Evolutionary conservation across 2,329 filamentous ascomycete genomes (phyloP).

Genomic region (Aquanectria penicillioides): DNA sequence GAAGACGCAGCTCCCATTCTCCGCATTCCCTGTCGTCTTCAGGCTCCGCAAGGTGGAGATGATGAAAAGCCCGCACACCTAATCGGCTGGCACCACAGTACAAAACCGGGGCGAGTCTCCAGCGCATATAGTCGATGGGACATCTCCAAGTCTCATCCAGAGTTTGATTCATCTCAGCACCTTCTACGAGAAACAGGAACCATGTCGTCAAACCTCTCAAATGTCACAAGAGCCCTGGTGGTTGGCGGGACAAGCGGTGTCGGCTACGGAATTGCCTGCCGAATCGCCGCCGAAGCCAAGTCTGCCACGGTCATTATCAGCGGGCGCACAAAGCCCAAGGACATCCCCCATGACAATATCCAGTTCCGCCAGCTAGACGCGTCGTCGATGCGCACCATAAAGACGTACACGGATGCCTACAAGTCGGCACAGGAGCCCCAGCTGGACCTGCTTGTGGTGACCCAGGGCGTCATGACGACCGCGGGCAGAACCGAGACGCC

Average conservation of each 20-base stretch:
- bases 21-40: too few species aligned
- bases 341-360: conserved; percentile 45
- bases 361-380: conserved; percentile 46
- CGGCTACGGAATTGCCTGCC: conserved; percentile 50
- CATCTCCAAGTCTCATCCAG: too few species aligned
- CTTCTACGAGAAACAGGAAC: too few species aligned
- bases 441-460: conserved; percentile 52
- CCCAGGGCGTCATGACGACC: conserved; percentile 50
- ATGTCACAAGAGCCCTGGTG: conserved; percentile 47
- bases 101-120: too few species aligned
- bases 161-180: too few species aligned
- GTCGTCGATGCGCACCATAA: conserved; percentile 47
- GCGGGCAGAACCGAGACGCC: conserved; percentile 51
- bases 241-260: conserved; percentile 50
- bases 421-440: conserved; percentile 38
- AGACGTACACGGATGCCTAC: conserved; percentile 43
- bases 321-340: conserved; percentile 44
- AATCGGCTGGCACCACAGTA: too few species aligned
- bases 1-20: too few species aligned
- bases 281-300: conserved; percentile 40
- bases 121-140: too few species aligned
- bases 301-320: conserved; percentile 46
- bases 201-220: too few species aligned
- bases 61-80: too few species aligned
- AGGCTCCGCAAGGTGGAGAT: too few species aligned